phyloP scores from a whole-genome alignment of 306 rosid genomes.

The Pyrus betulifolia region DNA sequence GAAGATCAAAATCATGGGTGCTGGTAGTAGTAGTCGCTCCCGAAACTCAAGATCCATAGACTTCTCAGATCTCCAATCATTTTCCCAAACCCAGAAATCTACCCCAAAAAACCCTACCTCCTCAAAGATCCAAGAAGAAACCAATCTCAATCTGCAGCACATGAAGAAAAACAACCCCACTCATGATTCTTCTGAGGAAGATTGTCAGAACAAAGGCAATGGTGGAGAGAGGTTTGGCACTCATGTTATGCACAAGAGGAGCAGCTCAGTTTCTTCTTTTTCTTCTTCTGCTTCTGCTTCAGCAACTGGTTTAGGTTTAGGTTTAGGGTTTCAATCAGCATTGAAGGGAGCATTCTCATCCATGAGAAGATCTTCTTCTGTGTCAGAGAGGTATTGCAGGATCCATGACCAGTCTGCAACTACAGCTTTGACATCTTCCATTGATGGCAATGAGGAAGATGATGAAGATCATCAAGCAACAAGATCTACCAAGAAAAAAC shows the following conservation, averaged over 20 bases:
- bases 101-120: background rate
- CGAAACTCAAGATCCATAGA: constrained; percentile 52
- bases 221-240: constrained; percentile 4
- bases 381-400: constrained; percentile 68
- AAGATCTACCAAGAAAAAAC: constrained; percentile 22
- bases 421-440: constrained; percentile 24
- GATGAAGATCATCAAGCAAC: background rate
- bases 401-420: constrained; percentile 49
- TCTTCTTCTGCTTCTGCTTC: constrained; percentile 16
- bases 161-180: background rate
- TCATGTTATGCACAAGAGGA: constrained; percentile 25
- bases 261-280: constrained; percentile 26
- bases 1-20: constrained; percentile 25
- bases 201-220: constrained; percentile 9
- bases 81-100: constrained; percentile 19
- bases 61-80: constrained; percentile 31
- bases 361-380: constrained; percentile 67
- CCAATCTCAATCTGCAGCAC: background rate
- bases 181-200: background rate
- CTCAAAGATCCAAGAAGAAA: background rate
- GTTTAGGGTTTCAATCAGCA: constrained; percentile 31
- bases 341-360: constrained; percentile 45
- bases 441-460: constrained; percentile 13
- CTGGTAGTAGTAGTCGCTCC: background rate
- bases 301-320: background rate